Base-by-base conservation (phyloP, 163 green algal species). In the Coccomyxa subellipsoidea region DNA sequence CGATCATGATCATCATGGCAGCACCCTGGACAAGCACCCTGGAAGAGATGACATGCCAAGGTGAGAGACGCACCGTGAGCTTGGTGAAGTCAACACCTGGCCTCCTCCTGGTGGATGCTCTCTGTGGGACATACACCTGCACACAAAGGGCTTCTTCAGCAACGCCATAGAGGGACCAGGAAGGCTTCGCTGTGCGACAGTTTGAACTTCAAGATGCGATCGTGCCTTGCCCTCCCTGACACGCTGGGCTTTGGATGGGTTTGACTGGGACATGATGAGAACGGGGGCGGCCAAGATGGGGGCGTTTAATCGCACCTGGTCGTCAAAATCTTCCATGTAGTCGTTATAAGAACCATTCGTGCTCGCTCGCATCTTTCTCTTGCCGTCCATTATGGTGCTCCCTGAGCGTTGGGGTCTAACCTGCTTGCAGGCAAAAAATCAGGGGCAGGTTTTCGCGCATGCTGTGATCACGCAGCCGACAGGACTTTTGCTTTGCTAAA, bases 61-160 rank as follows among this genome's bases (percentile, higher is more conserved):
- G 53, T 32, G 27, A 35, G 4, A 73, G 31, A 36, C 80, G 38
- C 47, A 84, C 80, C 59, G 78, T 72, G 32, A 84, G 70, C 39
- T 84, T 84, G 38, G 70, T 76, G 18, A 84, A 84, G 47, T 84
- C 80, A 34, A 84, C 80, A 73, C 77, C 71, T 4, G 38, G 70
- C 32, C 70, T 39, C 38, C 80, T 71, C 25, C 80, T 39, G 4
- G 71, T 80, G 27, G 80, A 84, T 29, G 80, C 80, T 54, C 80
- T 53, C 40, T 84, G 80, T 32, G 69, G 80, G 4, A 80, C 80
- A 59, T 59, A 59, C 47, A 59, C 47, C 47, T 59, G 47, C 47
- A 34, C 66, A 75, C 5, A 15, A 36, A 75, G 7, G 27, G 18
- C 27, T 36, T 9, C n/a, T 35, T 59, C 23, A 12, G 47, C 47